Evolutionary conservation across 2,329 filamentous ascomycete genomes (phyloP), one percentile per base, ranked within the genome.

Genomic region (Zalaria sp.): DNA sequence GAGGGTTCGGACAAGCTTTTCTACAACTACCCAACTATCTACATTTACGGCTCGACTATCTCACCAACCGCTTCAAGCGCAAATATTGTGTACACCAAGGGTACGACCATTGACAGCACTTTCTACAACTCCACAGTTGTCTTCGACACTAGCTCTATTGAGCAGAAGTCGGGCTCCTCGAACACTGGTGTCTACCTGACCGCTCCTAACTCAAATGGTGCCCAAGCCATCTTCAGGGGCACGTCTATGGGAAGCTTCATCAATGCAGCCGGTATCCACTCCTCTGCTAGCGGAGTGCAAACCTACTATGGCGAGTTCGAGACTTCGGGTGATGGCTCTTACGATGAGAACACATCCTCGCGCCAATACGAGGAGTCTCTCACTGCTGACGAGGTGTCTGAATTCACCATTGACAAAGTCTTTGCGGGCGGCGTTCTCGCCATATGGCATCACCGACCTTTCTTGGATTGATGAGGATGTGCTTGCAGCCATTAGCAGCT

Each of bases 11-110:
- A 65, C 38, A 67, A 67, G 46, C 47, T 65, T 1, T 57, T 70
- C 39, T 63, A 61, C 43, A 58, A 60, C 31, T 62, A 58, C 7
- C 57, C 60, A 0, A 61, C 60, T 7, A 43, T 65, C 0, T 69
- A 68, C 42, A 46, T 70, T 0, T 69, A 62, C 43, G 57, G 58
- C 6, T 63, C 67, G 0, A 65, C 59, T 0, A 62, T 71, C 39
- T 59, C 62, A 0, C 58, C 64, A 1, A 60, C 63, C 0, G 49
- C 51, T 3, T 54, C 48, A 10, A 58, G 54, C 25, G 63, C 57
- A 1, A 49, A 54, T 10, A 46, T 67, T 5, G 39, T 49, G 9
- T 50, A 47, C 18, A 39, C 39, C 3, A 46, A 50, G 31, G 48
- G 48, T 27, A 39, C 37, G 27, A 34, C 37, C 31, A 42, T 42